phyloP scores from a whole-genome alignment of 352 stramenopile species.

The Phytopythium vexans region DNA sequence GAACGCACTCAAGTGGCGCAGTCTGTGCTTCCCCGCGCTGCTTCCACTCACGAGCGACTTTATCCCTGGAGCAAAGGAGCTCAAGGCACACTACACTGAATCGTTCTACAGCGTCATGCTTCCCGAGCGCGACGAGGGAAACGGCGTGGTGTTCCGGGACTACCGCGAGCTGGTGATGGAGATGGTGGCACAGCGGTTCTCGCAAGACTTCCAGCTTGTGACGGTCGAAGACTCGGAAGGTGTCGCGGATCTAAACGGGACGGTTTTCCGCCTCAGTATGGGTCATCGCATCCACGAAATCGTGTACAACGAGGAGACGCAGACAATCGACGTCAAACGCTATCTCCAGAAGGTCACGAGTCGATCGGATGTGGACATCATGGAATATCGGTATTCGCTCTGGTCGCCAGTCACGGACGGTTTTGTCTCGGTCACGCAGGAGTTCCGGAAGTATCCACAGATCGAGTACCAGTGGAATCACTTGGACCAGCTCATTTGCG shows the following conservation, averaged over 20 bases:
- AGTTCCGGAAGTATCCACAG: constrained; percentile 81
- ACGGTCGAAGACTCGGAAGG: constrained; percentile 38
- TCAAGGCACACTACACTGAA: constrained; percentile 79
- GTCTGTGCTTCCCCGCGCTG: constrained; percentile 94
- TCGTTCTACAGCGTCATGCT: constrained; percentile 87
- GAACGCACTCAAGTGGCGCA: constrained; percentile 96
- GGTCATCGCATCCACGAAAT: constrained; percentile 87
- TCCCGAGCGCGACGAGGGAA: constrained; percentile 58
- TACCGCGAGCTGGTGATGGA: constrained; percentile 81
- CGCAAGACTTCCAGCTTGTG: constrained; percentile 89
- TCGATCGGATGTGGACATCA: constrained; percentile 67
- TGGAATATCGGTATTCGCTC: constrained; percentile 82
- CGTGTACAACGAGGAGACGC: constrained; percentile 81
- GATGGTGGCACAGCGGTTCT: constrained; percentile 83
- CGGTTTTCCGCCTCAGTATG: constrained; percentile 78
- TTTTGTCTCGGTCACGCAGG: constrained; percentile 65
- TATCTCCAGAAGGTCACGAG: constrained; percentile 70
- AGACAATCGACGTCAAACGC: constrained; percentile 85
- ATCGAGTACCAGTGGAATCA: constrained; percentile 87
- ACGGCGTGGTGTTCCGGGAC: constrained; percentile 59
- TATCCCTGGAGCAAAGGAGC: constrained; percentile 72
- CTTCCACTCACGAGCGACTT: constrained; percentile 91
- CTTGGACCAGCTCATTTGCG: constrained; percentile 81
- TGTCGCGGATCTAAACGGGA: constrained; percentile 17
- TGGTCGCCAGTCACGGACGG: constrained; percentile 65